Evolutionary conservation across 495 filamentous ascomycete genomes (phyloP).

Genomic region (Trichoderma virens): DNA sequence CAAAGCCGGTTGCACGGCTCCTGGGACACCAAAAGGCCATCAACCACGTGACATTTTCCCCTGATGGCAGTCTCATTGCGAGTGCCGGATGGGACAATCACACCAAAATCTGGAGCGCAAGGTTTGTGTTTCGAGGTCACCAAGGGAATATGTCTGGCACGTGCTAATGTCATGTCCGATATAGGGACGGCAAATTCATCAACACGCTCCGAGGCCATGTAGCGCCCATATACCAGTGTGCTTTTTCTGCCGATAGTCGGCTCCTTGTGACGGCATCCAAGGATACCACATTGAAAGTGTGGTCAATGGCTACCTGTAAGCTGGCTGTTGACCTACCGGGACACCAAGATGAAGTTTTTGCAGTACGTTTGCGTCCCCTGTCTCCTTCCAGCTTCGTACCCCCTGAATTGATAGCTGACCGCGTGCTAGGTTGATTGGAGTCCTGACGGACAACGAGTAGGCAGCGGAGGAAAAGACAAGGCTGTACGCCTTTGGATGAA

Average conservation of each 20-base stretch:
- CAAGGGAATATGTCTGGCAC: not conserved
- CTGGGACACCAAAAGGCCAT: slow-evolving; percentile 93
- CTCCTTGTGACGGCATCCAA: slow-evolving; percentile 78
- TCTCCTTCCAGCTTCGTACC: not conserved
- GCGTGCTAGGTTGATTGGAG: slow-evolving; percentile 62
- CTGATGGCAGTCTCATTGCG: slow-evolving; percentile 78
- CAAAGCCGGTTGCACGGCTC: slow-evolving; percentile 79
- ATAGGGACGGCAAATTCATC: slow-evolving; percentile 67
- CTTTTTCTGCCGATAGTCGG: slow-evolving; percentile 82
- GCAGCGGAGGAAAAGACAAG: slow-evolving; percentile 90
- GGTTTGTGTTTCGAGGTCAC: slow-evolving; percentile 31
- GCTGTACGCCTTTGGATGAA: slow-evolving; percentile 76
- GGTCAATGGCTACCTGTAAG: slow-evolving; percentile 81
- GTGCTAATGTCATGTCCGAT: slow-evolving; percentile 13
- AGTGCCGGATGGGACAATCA: slow-evolving; percentile 88
- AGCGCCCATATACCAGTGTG: slow-evolving; percentile 82
- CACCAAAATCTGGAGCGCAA: slow-evolving; percentile 80
- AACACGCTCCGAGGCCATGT: slow-evolving; percentile 87
- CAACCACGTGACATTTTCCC: slow-evolving; percentile 91
- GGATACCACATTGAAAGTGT: slow-evolving; percentile 92
- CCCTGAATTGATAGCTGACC: not conserved
- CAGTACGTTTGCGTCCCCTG: slow-evolving; percentile 25
- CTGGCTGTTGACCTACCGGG: slow-evolving; percentile 80
- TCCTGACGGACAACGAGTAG: slow-evolving; percentile 74
- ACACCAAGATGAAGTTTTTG: slow-evolving; percentile 91